Evolutionary conservation across 345 rosid species (phyloP), one percentile per base, ranked within the genome.

Genomic region (Cardamine resedifolia): DNA sequence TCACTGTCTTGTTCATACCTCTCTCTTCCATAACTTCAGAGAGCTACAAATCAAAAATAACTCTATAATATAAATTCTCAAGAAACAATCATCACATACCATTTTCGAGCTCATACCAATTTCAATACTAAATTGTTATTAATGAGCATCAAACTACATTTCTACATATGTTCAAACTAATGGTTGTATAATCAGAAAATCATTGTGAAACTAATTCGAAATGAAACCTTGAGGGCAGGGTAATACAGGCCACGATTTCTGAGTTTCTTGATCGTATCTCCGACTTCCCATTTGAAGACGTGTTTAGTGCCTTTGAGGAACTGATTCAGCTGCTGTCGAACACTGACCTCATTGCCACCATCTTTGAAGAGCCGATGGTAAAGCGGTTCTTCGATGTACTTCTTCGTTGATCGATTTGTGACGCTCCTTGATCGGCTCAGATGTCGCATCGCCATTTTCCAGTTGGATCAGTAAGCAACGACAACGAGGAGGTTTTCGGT

Each of bases 251-350:
- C 57, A 61, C 90, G 92, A 64, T 61, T 67, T 41, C 99, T 91
- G 68, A 95, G 97, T 79, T 88, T 91, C 83, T 80, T 88, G 75
- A 91, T 72, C 21, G 99, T 90, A 66, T 87, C 87, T 14, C 91
- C 96, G 2, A 88, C 93, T 74, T 95, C 99, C 99, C 99, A 95
- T 85, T 95, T 95, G 83, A 75, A 95, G 19, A 84, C 98, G 58
- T 88, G 91, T 74, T 91, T 95, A 58, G 86, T 81, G 85, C 91
- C 82, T 73, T 84, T 91, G 76, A 95, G 81, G 84, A 95, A 90
- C 64, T 69, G 82, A 67, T 90, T 95, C 68, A 95, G 78, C 69
- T 90, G 90, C 43, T 84, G 88, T 7, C 87, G 84, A 51, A 95
- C 88, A 56, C 72, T 85, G 10, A 77, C 62, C 78, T 91, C 96